Evolutionary conservation across 1,284 basidiomycete species (phyloP).

Genomic region (Leccinum subrobustum): DNA sequence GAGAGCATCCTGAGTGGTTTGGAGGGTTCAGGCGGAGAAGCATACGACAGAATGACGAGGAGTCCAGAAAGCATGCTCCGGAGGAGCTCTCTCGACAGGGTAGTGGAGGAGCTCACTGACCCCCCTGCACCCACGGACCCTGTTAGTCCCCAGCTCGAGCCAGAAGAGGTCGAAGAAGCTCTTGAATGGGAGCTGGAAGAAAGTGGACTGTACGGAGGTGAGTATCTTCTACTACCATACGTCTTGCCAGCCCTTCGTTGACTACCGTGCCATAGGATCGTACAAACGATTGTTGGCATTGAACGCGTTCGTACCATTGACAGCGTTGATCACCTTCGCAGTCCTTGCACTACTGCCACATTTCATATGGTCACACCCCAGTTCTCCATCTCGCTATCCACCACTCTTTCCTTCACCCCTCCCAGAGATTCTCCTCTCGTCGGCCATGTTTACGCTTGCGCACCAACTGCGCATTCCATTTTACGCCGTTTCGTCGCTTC

Average conservation of each 20-base stretch:
- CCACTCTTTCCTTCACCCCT: conserved; percentile 55
- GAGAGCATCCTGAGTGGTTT: conserved; percentile 35
- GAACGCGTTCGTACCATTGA: conserved; percentile 58
- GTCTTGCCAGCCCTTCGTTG: conserved; percentile 1
- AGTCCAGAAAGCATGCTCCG: conserved; percentile 36
- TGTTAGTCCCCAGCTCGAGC: conserved; percentile 12
- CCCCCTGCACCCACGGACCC: conserved; percentile 4
- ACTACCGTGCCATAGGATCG: conserved; percentile 47
- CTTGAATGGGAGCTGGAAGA: conserved; percentile 56
- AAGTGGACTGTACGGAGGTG: conserved; percentile 61
- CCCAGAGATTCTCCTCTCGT: conserved; percentile 56
- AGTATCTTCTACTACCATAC: conserved; percentile 12
- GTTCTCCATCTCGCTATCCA: conserved; percentile 39
- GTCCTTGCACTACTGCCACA: conserved; percentile 49
- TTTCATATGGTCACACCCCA: conserved; percentile 42
- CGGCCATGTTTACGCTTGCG: conserved; percentile 58
- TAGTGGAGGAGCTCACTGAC: conserved; percentile 44
- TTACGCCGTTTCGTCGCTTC: conserved; percentile 36
- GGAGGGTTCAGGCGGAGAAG: conserved; percentile 26
- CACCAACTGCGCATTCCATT: conserved; percentile 56
- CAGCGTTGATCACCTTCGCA: conserved; percentile 46
- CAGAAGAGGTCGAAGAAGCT: conserved; percentile 36
- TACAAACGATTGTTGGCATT: conserved; percentile 50
- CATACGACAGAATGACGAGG: conserved; percentile 21
- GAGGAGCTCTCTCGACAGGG: conserved; percentile 37